Percentiles rank a stretch among this genome's conserved stretches.
These are phyloP conservation scores for Babesia sp. DNA, from an alignment of 169 alveolate genomes.

Conservation along the genomic window DNA sequence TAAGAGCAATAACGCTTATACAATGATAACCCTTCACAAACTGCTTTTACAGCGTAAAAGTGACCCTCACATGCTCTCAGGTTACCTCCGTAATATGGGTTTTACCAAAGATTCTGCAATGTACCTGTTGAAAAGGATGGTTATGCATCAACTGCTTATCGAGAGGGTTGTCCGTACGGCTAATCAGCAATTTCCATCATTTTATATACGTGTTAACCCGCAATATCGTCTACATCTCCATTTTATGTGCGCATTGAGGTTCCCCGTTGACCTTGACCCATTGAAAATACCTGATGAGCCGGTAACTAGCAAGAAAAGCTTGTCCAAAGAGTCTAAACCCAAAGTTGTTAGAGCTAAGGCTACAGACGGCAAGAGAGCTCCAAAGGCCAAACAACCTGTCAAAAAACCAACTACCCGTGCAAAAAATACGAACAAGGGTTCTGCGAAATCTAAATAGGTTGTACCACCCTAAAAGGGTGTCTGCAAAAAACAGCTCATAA, in stretches of 20 bases:
- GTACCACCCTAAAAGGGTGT: no score
- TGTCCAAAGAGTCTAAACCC: no score
- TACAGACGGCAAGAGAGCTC: no score
- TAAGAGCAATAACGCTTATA: neutral
- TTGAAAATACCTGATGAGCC: no score
- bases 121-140: constrained; percentile 58
- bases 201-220: constrained; percentile 44
- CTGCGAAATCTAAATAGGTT: no score
- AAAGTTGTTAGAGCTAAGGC: no score
- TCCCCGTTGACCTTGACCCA: no score
- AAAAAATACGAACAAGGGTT: no score
- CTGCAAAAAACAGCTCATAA: no score
- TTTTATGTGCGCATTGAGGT: constrained; percentile 12
- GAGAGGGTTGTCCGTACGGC: constrained; percentile 39
- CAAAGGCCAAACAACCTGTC: no score
- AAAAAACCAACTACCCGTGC: no score
- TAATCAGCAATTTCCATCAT: constrained; percentile 12
- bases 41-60: constrained; percentile 20
- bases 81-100: constrained; percentile 42
- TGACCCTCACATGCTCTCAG: constrained; percentile 8
- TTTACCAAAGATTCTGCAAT: constrained; percentile 45
- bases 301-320: no score
- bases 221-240: constrained; percentile 27
- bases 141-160: constrained; percentile 50
- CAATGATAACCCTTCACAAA: constrained; percentile 50